These are phyloP conservation scores for Phanerochaete carnosa DNA, from an alignment of 768 basidiomycete genomes.

Conservation along the genomic window DNA sequence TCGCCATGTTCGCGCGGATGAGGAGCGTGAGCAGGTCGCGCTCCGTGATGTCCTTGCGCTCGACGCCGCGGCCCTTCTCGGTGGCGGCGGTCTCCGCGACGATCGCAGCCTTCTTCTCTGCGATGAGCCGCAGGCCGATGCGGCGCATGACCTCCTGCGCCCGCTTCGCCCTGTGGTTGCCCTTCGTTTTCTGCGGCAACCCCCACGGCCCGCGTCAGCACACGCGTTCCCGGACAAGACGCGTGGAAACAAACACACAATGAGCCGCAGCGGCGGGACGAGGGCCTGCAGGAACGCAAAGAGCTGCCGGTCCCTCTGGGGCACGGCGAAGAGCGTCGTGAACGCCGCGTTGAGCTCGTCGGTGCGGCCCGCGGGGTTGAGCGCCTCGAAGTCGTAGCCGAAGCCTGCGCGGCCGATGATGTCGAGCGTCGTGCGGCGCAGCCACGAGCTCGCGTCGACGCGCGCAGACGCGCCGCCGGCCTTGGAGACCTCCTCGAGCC, in stretches of 20 bases:
- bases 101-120: constrained; percentile 23
- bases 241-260: constrained; percentile 6
- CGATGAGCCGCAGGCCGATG: constrained; percentile 18
- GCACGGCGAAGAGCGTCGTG: constrained; percentile 15
- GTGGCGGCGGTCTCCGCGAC: constrained; percentile 20
- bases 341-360: constrained; percentile 26
- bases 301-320: background rate
- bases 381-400: constrained; percentile 45
- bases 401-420: no score
- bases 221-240: no score
- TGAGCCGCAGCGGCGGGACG: background rate
- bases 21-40: constrained; percentile 54
- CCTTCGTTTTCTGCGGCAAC: background rate
- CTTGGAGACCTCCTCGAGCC: constrained; percentile 1
- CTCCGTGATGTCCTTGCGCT: constrained; percentile 25
- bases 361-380: constrained; percentile 18
- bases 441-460: constrained; percentile 56
- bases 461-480: background rate
- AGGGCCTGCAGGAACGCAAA: constrained; percentile 7
- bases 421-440: constrained; percentile 61
- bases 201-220: background rate
- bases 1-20: constrained; percentile 51
- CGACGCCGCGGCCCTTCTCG: constrained; percentile 19
- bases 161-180: background rate
- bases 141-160: constrained; percentile 13